Percentiles rank a stretch among this genome's conserved stretches.
phyloP scores from a whole-genome alignment of 2,329 filamentous ascomycete species.

The Colletotrichum echinochloae region DNA sequence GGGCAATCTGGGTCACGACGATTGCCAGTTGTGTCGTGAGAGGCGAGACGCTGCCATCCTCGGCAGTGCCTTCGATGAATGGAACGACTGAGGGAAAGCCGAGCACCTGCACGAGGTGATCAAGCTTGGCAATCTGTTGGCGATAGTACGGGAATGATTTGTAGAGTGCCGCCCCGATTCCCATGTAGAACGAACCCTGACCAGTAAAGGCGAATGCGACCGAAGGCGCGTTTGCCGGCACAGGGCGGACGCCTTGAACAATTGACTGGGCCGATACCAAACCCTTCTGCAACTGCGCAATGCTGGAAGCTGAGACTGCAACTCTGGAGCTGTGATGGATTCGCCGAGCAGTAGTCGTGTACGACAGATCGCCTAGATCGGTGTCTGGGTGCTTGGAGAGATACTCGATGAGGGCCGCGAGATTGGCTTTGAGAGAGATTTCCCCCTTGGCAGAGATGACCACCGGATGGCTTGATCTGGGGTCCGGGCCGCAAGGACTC shows the following conservation, averaged over 20 bases:
- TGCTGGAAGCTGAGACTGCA: conserved; percentile 66
- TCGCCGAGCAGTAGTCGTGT: conserved; percentile 74
- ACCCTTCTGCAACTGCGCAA: conserved; percentile 55
- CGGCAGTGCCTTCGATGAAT: not conserved
- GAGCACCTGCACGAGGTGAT: conserved; percentile 61
- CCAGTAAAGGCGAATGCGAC: conserved; percentile 67
- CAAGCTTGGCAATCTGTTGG: conserved; percentile 52
- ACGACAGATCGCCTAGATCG: conserved; percentile 68
- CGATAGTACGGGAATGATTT: conserved; percentile 62
- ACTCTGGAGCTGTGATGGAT: conserved; percentile 60
- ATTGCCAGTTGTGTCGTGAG: conserved; percentile 58
- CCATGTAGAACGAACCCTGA: conserved; percentile 55
- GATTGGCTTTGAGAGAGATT: conserved; percentile 68
- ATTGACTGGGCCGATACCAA: not conserved
- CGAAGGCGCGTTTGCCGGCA: conserved; percentile 52
- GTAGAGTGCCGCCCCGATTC: too few species aligned
- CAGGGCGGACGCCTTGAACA: conserved; percentile 46
- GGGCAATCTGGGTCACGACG: conserved; percentile 56
- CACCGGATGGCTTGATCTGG: conserved; percentile 66
- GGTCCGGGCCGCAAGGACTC: conserved; percentile 59
- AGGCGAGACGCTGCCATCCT: not conserved
- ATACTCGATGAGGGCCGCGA: conserved; percentile 64
- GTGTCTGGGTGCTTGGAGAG: conserved; percentile 61
- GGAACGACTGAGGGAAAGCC: conserved; percentile 5
- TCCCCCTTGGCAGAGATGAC: conserved; percentile 66